A percentile compares a stretch with the other conserved stretches of the same genome.
These are phyloP conservation scores for Trapa bicornis DNA, from an alignment of 345 rosid species.

Conservation along the genomic window DNA sequence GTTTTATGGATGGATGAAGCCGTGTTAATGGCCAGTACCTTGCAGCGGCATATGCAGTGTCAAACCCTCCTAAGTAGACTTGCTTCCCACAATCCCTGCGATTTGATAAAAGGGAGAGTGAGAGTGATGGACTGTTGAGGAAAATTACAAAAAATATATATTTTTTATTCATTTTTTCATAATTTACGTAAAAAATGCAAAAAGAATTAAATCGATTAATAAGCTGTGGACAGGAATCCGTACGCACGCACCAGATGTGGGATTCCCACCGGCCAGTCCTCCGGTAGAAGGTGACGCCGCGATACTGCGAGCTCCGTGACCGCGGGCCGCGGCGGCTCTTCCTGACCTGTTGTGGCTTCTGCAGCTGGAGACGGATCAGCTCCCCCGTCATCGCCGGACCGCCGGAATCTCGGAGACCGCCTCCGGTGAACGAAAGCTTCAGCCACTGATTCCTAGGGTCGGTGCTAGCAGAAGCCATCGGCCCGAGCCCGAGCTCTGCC, in stretches of 20 bases:
- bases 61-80: constrained; percentile 89
- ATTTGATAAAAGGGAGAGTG: background rate
- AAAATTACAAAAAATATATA: too few species aligned
- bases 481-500: constrained; percentile 11
- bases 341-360: constrained; percentile 26
- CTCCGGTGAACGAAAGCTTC: constrained; percentile 28
- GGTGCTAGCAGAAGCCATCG: background rate
- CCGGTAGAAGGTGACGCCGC: constrained; percentile 96
- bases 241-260: constrained; percentile 62
- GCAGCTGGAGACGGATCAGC: constrained; percentile 19
- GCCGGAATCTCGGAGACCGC: constrained; percentile 6
- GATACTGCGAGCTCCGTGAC: constrained; percentile 89
- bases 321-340: constrained; percentile 91
- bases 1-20: too few species aligned
- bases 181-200: too few species aligned
- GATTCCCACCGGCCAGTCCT: constrained; percentile 99
- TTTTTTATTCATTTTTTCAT: too few species aligned
- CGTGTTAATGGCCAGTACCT: constrained; percentile 25
- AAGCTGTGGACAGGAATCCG: background rate
- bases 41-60: constrained; percentile 93
- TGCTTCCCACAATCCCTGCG: constrained; percentile 76
- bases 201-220: background rate
- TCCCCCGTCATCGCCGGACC: constrained; percentile 11
- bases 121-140: too few species aligned
- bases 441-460: constrained; percentile 28